Evolutionary conservation across 2,329 filamentous ascomycete species (phyloP), one percentile per base, ranked within the genome.

Genomic region (Fusarium begoniae): DNA sequence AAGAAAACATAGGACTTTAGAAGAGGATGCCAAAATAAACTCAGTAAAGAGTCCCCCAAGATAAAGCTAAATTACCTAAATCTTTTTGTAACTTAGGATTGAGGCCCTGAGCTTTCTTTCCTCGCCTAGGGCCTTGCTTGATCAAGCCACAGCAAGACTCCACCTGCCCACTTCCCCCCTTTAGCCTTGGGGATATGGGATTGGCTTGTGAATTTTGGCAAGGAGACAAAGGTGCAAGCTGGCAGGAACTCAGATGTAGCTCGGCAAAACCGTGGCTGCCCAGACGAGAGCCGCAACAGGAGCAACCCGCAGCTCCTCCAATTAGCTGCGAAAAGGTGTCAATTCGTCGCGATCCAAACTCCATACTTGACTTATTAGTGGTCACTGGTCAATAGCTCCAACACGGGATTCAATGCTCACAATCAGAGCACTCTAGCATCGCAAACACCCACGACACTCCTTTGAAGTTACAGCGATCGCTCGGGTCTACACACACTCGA

Each of bases 321-420:
- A 70, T 66, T 63, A 54, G 61, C 62, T 70, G 69, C 69, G 74
- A 74, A 80, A 78, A 79, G 76, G 79, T 80, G 79, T 80, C 77
- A 80, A 78, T 79, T 79, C 76, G 70, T 70, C 60, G 73, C 70
- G 63, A 74, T 74, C 63, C 62, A 64, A 70, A 41, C 63, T 60
- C 38, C 50, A 50, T 67, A 38, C 62, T 57, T 22, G 62, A 66
- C 30, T 47, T 57, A 53, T 47, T 57, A 53, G 67, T 72, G 51
- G 63, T 69, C 65, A 72, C 68, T 60, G 43, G 56, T 50, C 32
- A 22, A 60, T 63, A 76, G 73, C 64, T 76, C 63, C 65, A 58
- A 68, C 58, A 57, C 62, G 48, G 63, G 72, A 66, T 56, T 59
- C 58, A 64, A 50, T 70, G 66, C 59, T 70, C 35, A 61, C 55